These are phyloP conservation scores for Claviceps pazoutovae DNA, from an alignment of 2,329 filamentous ascomycete species.

Conservation along the genomic window DNA sequence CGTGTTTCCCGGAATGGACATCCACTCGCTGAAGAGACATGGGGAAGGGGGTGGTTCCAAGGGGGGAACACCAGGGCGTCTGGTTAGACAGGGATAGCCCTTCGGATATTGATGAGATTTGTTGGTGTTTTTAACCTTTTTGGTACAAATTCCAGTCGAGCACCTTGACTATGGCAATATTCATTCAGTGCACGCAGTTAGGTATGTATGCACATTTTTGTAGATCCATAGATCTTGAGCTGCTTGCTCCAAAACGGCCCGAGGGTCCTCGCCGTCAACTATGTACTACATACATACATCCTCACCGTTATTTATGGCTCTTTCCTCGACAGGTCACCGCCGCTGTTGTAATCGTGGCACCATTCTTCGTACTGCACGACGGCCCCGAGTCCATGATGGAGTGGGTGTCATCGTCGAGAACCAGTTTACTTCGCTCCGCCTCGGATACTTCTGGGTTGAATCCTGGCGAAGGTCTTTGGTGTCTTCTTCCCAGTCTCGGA, in stretches of 20 bases:
- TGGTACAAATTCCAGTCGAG: too few species aligned
- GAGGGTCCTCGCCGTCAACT: slow-evolving; percentile 45
- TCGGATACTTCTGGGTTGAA: slow-evolving; percentile 10
- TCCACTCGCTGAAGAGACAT: too few species aligned
- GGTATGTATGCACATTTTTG: too few species aligned
- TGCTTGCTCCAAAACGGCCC: slow-evolving; percentile 63
- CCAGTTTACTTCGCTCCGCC: slow-evolving; percentile 10
- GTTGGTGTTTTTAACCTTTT: too few species aligned
- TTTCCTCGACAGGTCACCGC: slow-evolving; percentile 31
- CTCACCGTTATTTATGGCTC: slow-evolving; percentile 22
- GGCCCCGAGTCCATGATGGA: slow-evolving; percentile 27
- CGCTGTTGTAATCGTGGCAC: slow-evolving; percentile 59
- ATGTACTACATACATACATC: slow-evolving; percentile 11
- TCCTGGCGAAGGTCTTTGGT: slow-evolving; percentile 46
- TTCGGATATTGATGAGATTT: too few species aligned
- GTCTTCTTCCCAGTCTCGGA: slow-evolving; percentile 73
- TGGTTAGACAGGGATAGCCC: too few species aligned
- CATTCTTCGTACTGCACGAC: slow-evolving; percentile 66
- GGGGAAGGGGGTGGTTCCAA: too few species aligned
- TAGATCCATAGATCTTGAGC: slow-evolving; percentile 35
- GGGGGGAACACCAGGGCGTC: too few species aligned
- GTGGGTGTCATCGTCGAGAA: slow-evolving; percentile 9
- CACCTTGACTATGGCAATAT: too few species aligned
- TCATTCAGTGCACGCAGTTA: too few species aligned
- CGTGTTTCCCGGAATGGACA: too few species aligned